These are phyloP conservation scores for Diaporthe vaccinii DNA, from an alignment of 2,329 filamentous ascomycete genomes.

Conservation along the genomic window DNA sequence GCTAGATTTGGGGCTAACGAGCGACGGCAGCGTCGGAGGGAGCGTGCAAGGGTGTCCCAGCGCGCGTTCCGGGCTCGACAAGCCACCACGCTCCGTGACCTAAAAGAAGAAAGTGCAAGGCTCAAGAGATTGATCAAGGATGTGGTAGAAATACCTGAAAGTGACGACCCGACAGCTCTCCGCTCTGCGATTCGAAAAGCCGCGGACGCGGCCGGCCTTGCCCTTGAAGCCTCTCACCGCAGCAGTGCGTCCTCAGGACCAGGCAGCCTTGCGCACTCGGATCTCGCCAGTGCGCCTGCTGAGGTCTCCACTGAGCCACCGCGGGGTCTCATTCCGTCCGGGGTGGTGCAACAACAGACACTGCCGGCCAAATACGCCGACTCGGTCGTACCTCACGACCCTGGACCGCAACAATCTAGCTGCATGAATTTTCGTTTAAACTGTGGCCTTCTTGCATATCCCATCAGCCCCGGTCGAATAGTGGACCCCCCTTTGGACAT, in stretches of 20 bases:
- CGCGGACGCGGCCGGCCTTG: neutral
- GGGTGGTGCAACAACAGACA: neutral
- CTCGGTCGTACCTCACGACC: neutral
- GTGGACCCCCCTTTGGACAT: constrained; percentile 6
- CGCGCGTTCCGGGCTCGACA: constrained; percentile 28
- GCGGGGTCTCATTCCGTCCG: too few relatives aligned
- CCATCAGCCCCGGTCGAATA: neutral
- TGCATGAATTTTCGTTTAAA: neutral
- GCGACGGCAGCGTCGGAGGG: constrained; percentile 16
- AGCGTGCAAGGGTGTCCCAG: constrained; percentile 20
- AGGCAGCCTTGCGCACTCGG: neutral
- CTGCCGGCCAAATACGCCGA: neutral
- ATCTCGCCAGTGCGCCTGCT: neutral
- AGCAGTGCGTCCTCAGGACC: neutral
- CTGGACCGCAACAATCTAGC: neutral
- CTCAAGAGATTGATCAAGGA: neutral
- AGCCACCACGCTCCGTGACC: constrained; percentile 2
- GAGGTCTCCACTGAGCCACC: too few relatives aligned
- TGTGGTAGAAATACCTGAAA: neutral
- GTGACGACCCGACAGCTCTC: neutral
- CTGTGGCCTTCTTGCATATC: neutral
- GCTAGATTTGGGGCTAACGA: neutral
- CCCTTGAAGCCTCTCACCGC: too few relatives aligned
- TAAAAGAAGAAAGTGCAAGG: constrained; percentile 2
- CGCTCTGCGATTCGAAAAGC: neutral